These are phyloP conservation scores for Cenchrus americanus DNA, from an alignment of 176 grass and related monocot genomes.

Conservation along the genomic window DNA sequence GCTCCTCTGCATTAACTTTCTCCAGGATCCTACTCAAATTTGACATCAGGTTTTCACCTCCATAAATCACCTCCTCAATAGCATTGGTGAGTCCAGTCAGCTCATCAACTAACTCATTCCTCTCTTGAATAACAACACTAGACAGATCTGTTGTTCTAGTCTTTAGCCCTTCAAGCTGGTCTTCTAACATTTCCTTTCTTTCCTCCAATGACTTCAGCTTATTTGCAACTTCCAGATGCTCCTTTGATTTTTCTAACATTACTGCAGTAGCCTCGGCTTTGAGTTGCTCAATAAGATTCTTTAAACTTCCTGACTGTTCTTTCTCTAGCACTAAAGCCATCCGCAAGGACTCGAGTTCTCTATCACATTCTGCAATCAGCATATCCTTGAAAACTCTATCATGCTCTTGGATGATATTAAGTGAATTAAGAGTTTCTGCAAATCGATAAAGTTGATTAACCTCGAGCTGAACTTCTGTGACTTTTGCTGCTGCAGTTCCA, in stretches of 20 bases:
- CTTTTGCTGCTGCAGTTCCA: constrained; percentile 48
- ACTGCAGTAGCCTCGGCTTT: constrained; percentile 47
- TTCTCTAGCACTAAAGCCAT: constrained; percentile 49
- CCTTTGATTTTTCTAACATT: constrained; percentile 51
- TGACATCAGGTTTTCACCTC: constrained; percentile 47
- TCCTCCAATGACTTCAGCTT: constrained; percentile 47
- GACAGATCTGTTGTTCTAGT: constrained; percentile 43
- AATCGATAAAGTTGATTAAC: constrained; percentile 50
- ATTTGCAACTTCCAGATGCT: constrained; percentile 40
- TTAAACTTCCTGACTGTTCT: constrained; percentile 41
- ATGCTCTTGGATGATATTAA: constrained; percentile 60
- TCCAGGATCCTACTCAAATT: constrained; percentile 53
- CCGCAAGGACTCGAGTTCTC: constrained; percentile 41
- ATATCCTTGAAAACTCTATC: constrained; percentile 57
- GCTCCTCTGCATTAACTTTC: constrained; percentile 47
- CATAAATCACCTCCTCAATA: constrained; percentile 45
- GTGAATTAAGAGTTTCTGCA: constrained; percentile 47
- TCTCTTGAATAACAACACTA: constrained; percentile 38
- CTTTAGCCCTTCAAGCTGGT: constrained; percentile 46
- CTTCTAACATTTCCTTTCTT: constrained; percentile 48
- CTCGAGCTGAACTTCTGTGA: constrained; percentile 57
- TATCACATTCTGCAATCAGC: constrained; percentile 47
- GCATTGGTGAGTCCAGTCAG: constrained; percentile 45
- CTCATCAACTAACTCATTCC: constrained; percentile 50
- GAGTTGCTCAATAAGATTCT: constrained; percentile 50